A percentile compares a stretch with the other conserved stretches of the same genome.
Conservation (phyloP, 73 alveolate species). For the Paramecium sexaurelia region DNA sequence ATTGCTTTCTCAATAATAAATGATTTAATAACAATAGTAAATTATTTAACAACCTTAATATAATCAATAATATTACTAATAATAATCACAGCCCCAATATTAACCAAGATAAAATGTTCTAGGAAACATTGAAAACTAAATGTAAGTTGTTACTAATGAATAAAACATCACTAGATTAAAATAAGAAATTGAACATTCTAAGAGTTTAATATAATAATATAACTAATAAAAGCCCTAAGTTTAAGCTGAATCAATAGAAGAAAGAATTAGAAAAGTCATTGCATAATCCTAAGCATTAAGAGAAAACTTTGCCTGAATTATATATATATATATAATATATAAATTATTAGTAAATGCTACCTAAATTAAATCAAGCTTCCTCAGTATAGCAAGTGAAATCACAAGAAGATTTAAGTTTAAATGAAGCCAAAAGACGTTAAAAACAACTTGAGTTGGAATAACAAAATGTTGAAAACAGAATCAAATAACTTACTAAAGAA, state of each 20-base stretch:
- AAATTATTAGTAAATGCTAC: neutral
- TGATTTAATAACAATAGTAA: neutral
- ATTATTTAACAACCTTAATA: neutral
- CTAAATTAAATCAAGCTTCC: neutral
- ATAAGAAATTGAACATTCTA: constrained; percentile 43
- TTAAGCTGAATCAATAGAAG: constrained; percentile 47
- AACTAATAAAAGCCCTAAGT: neutral
- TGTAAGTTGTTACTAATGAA: constrained; percentile 22
- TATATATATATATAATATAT: constrained; percentile 3
- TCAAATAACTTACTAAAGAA: neutral
- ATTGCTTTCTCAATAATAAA: neutral
- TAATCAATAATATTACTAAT: neutral
- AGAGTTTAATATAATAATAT: constrained; percentile 9
- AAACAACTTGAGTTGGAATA: constrained; percentile 1
- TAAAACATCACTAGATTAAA: constrained; percentile 20
- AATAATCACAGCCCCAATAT: neutral
- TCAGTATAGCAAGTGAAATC: neutral
- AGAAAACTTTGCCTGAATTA: constrained; percentile 43
- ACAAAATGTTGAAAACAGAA: neutral
- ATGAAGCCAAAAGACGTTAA: constrained; percentile 18
- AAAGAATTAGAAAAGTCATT: constrained; percentile 45
- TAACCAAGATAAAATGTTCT: neutral
- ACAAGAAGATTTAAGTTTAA: neutral
- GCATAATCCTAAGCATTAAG: constrained; percentile 59
- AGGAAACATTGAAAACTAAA: constrained; percentile 45